Base-by-base conservation (phyloP, 1,284 basidiomycete genomes). In the Cronartium quercuum region DNA sequence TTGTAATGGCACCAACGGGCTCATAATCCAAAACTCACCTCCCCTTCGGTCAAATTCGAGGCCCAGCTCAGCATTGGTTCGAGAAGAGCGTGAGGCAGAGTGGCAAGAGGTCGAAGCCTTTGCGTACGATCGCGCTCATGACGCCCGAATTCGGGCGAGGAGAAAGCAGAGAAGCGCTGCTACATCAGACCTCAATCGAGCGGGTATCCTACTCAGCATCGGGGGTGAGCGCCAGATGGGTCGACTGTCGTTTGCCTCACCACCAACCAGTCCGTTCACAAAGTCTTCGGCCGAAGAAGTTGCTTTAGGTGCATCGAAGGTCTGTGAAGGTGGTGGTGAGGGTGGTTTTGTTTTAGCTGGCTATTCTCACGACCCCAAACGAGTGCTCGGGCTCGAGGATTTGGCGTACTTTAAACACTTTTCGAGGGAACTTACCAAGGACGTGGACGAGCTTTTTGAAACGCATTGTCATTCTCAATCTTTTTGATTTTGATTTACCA, bases 11-110 rank as follows among this genome's bases (percentile, higher is more conserved):
- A 77, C 78, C 55, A 78, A 78, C 21, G 79, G 79, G 0, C 61
- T 80, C 35, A 66, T 80, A 21, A 79, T 79, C 76, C 71, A 77
- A 68, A 78, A 78, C 34, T 71, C 78, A 24, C 76, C 74, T 34
- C 76, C 15, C 35, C 15, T 51, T 13, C 24, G 18, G 35, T 15
- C 24, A 61, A 7, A 13, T 37, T n/a, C 24, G 35, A 60, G 24
- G 35, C 21, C 24, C 58, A 24, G 24, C 24, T 9, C 5, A 5
- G 6, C 58, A 9, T 34, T 24, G 15, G 15, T 1, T 5, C 21
- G 24, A 24, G 58, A 29, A 7, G 47, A 13, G 47, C 24, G 18
- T 4, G 47, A 51, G 24, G 47, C 18, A 51, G 47, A 37, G 24
- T 51, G 47, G 47, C 18, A 51, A 6, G 47, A 51, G 24, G 47